Evolutionary conservation across 345 rosid species (phyloP).

Genomic region (Aquilaria sinensis): DNA sequence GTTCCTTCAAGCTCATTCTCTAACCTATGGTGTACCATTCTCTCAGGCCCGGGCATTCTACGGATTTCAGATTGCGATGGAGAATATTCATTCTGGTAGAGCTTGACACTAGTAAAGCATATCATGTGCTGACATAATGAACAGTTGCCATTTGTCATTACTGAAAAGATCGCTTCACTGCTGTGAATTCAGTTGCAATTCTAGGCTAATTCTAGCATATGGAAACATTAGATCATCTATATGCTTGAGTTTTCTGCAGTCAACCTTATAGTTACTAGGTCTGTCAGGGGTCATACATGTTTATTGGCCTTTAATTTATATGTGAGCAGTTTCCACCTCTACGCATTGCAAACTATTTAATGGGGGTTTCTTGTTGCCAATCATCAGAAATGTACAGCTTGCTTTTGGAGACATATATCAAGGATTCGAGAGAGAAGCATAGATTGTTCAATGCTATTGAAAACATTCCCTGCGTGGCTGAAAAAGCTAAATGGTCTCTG

Average conservation of each 20-base stretch:
- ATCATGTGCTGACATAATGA: neutral
- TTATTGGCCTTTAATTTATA: too few species aligned
- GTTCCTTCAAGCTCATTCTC: constrained; percentile 11
- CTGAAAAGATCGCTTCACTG: too few species aligned
- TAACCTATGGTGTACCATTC: constrained; percentile 15
- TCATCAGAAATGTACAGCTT: constrained; percentile 83
- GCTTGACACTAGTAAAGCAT: constrained; percentile 9
- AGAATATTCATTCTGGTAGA: constrained; percentile 91
- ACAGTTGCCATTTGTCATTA: too few species aligned
- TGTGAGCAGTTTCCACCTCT: neutral
- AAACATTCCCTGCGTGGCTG: constrained; percentile 67
- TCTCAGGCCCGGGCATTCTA: constrained; percentile 90
- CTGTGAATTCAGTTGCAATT: neutral
- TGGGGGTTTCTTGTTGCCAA: constrained; percentile 5
- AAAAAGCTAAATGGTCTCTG: constrained; percentile 80
- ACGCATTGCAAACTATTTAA: constrained; percentile 10
- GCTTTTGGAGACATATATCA: constrained; percentile 86
- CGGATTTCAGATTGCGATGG: constrained; percentile 94
- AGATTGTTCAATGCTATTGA: constrained; percentile 81
- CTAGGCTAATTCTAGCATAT: neutral
- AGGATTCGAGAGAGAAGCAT: constrained; percentile 78
- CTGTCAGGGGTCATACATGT: too few species aligned
- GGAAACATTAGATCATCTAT: too few species aligned
- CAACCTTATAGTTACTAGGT: too few species aligned
- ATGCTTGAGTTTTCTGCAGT: too few species aligned